phyloP scores from a whole-genome alignment of 78 protist genomes.

The Carpediemonas membranifera region DNA sequence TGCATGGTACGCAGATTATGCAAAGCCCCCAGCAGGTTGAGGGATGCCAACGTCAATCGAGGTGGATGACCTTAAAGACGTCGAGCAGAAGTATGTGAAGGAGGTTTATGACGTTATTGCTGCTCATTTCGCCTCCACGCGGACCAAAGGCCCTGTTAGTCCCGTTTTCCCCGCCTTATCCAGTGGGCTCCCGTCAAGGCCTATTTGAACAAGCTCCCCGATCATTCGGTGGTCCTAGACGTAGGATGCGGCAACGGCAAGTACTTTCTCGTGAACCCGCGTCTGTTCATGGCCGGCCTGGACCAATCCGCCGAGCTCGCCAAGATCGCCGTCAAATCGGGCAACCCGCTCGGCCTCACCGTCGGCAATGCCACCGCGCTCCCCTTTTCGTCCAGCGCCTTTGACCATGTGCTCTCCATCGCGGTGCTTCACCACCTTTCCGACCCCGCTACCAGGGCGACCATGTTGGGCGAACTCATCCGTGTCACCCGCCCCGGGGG shows the following conservation, averaged over 20 bases:
- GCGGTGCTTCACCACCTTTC: constrained; percentile 3
- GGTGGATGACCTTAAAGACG: background rate
- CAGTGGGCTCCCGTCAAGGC: constrained; percentile 50
- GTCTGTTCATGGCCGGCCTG: constrained; percentile 32
- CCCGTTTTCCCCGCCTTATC: too few species aligned
- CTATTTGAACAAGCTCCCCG: constrained; percentile 4
- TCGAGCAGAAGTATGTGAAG: constrained; percentile 41
- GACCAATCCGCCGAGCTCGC: too few species aligned
- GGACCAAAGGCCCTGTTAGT: too few species aligned
- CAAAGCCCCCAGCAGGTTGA: too few species aligned
- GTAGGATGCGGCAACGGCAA: constrained; percentile 13
- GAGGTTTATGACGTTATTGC: constrained; percentile 44
- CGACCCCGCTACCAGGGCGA: background rate
- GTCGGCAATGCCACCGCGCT: background rate
- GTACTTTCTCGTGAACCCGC: background rate
- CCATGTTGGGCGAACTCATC: background rate
- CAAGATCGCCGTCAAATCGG: too few species aligned
- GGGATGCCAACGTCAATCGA: too few species aligned
- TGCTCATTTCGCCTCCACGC: constrained; percentile 39
- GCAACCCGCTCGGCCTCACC: too few species aligned
- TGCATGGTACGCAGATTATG: too few species aligned
- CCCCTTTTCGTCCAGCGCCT: background rate
- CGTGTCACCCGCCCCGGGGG: constrained; percentile 4
- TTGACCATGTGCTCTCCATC: background rate
- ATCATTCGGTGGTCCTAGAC: constrained; percentile 7